Percentiles rank a stretch among this genome's conserved stretches.
phyloP scores from a whole-genome alignment of 2,329 filamentous ascomycete species.

The Aspergillus amoenus region DNA sequence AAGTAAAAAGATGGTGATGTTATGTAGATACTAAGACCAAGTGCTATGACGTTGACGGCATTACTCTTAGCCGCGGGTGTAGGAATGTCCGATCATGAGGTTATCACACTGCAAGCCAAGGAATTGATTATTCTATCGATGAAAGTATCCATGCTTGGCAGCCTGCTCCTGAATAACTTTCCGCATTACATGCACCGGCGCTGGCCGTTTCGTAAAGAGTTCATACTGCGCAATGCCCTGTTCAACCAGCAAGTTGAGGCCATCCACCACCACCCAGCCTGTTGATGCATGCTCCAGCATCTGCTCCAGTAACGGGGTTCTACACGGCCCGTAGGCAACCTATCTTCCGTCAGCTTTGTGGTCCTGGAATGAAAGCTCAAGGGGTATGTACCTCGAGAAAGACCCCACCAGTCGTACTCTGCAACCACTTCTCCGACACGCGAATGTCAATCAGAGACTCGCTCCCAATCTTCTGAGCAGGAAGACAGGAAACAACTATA shows the following conservation, averaged over 20 bases:
- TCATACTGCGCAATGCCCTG: conserved; percentile 28
- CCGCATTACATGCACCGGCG: conserved; percentile 25
- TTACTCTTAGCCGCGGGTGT: no score
- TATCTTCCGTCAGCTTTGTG: background rate
- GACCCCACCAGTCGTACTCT: background rate
- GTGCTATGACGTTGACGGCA: no score
- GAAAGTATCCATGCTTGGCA: no score
- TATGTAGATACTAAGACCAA: no score
- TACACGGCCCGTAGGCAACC: background rate
- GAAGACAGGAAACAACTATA: background rate
- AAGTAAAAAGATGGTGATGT: no score
- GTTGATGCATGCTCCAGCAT: conserved; percentile 6
- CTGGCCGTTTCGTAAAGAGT: conserved; percentile 23
- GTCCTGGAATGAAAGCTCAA: accelerated
- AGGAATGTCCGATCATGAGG: no score
- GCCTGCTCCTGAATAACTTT: background rate
- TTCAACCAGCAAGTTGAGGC: conserved; percentile 20
- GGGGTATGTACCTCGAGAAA: background rate
- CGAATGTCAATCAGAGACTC: background rate
- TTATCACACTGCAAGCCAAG: no score
- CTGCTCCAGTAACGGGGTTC: background rate
- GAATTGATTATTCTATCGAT: no score
- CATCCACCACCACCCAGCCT: conserved; percentile 27
- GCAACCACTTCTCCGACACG: background rate
- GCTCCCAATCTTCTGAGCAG: background rate